Evolutionary conservation across 2,329 filamentous ascomycete species (phyloP).

Genomic region (Pseudocercospora musae): DNA sequence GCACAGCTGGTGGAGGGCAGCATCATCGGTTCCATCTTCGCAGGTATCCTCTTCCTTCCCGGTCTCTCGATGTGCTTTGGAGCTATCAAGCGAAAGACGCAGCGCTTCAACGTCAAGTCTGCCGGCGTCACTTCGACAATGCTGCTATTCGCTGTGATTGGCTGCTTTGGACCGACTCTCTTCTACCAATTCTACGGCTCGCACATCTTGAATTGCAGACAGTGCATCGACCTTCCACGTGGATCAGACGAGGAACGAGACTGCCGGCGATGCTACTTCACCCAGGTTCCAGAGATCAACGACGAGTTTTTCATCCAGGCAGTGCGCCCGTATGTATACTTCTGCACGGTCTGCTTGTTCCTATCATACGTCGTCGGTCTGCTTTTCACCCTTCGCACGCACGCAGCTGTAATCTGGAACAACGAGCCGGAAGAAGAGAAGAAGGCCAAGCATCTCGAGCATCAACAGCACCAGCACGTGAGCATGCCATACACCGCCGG

Average conservation of each 20-base stretch:
- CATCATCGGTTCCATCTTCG: slow-evolving; percentile 96
- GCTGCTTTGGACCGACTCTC: slow-evolving; percentile 88
- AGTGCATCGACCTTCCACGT: slow-evolving; percentile 49
- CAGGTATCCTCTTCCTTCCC: slow-evolving; percentile 89
- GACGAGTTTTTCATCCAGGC: slow-evolving; percentile 88
- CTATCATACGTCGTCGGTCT: slow-evolving; percentile 90
- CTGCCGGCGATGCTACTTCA: slow-evolving; percentile 91
- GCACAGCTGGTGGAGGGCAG: slow-evolving; percentile 90
- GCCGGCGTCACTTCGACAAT: slow-evolving; percentile 97
- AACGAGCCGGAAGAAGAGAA: slow-evolving; percentile 61
- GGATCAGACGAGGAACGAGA: slow-evolving; percentile 57
- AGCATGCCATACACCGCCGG: slow-evolving; percentile 20
- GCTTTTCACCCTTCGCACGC: slow-evolving; percentile 91
- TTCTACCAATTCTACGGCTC: slow-evolving; percentile 99
- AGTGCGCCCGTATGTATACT: slow-evolving; percentile 89
- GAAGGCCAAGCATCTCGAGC: slow-evolving; percentile 28
- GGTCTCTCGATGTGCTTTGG: slow-evolving; percentile 98
- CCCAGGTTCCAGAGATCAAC: slow-evolving; percentile 76
- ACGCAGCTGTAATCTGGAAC: slow-evolving; percentile 96
- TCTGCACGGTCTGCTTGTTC: slow-evolving; percentile 81
- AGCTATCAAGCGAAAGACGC: slow-evolving; percentile 94
- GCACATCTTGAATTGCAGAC: slow-evolving; percentile 83
- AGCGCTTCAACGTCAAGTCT: slow-evolving; percentile 94
- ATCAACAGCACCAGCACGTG: slow-evolving; percentile 17
- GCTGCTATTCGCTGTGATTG: slow-evolving; percentile 93